A percentile compares a stretch with the other conserved stretches of the same genome.
These are phyloP conservation scores for Colletotrichum destructivum DNA, from an alignment of 2,329 filamentous ascomycete genomes.

Conservation along the genomic window DNA sequence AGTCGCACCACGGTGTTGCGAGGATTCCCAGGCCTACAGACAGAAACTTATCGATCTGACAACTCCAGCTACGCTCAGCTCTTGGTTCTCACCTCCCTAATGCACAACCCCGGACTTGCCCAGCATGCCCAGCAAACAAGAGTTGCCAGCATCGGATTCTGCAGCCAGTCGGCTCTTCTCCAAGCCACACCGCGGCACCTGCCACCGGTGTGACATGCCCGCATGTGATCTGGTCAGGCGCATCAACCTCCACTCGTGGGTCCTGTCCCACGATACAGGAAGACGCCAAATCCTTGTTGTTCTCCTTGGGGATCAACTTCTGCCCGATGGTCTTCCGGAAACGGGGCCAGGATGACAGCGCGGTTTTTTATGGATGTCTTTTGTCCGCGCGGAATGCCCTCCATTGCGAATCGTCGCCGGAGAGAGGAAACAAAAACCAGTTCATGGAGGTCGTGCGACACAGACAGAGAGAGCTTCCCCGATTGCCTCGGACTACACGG, in stretches of 20 bases:
- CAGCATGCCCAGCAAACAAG: slow-evolving; percentile 26
- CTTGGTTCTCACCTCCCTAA: slow-evolving; percentile 58
- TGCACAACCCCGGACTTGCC: slow-evolving; percentile 43
- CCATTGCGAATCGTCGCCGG: slow-evolving; percentile 63
- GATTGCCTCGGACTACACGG: slow-evolving; percentile 44
- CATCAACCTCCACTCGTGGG: slow-evolving; percentile 68
- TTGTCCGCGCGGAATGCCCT: slow-evolving; percentile 87
- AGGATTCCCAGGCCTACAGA: slow-evolving; percentile 59
- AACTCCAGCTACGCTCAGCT: slow-evolving; percentile 56
- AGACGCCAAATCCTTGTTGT: slow-evolving; percentile 65
- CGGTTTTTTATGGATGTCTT: slow-evolving; percentile 96
- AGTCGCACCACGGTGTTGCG: slow-evolving; percentile 48
- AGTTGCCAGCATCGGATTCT: slow-evolving; percentile 37
- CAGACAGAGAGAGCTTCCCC: slow-evolving; percentile 78
- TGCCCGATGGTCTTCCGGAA: slow-evolving; percentile 62
- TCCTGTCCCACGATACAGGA: slow-evolving; percentile 57
- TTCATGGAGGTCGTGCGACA: slow-evolving; percentile 88
- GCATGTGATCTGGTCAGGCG: slow-evolving; percentile 69
- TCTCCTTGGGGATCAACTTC: slow-evolving; percentile 49
- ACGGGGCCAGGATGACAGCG: slow-evolving; percentile 68
- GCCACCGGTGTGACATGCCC: slow-evolving; percentile 62
- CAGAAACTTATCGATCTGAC: slow-evolving; percentile 59
- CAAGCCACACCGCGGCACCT: slow-evolving; percentile 58
- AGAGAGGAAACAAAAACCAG: slow-evolving; percentile 96
- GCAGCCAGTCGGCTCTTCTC: slow-evolving; percentile 54